Base-by-base conservation (phyloP, 768 basidiomycete genomes). In the Tephrocybe sp. region DNA sequence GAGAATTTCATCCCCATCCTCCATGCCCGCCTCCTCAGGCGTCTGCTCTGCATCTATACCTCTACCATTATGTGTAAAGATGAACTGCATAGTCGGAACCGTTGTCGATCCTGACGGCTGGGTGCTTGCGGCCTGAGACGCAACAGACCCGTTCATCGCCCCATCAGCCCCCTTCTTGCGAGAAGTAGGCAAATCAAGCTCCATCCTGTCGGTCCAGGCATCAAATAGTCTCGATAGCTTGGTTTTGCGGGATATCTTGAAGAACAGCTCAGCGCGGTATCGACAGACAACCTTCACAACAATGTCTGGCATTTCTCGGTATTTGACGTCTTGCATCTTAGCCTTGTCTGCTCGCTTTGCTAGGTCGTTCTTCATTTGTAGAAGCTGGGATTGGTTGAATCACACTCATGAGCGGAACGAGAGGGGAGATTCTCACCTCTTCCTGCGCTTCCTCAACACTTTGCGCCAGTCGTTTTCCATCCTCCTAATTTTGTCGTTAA, bases 141-240 rank as follows among this genome's bases (percentile, higher is more conserved):
- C 82, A n/a, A 71, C 71, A 24, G 73, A 67, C 23, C 77, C 80
- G 58, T 83, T 84, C 60, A 73, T 63, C 55, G 55, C 58, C 7
- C 58, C 66, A 41, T 57, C 60, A 48, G 65, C 68, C 18, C 64
- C 63, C 57, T 78, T 83, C 71, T 79, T 79, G 51, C 77, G 63
- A 18, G 32, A 12, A 45, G 66, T 69, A 9, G 72, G 72, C 56
- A 73, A 11, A 11, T 30, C 28, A 30, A 30, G 72, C 65, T 91
- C 90, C 92, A 94, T 94, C 56, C 91, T 78, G 45, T 89, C 88
- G 23, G 89, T 90, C 90, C 91, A 93, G 25, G 90, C 88, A 60
- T 84, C 86, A 67, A 93, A 91, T 50, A 93, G 75, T 49, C 87
- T 79, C 49, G 85, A 84, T 28, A 94, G 75, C 65, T 91, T 93